phyloP scores from a whole-genome alignment of 306 rosid genomes.

The Castanea sativa region DNA sequence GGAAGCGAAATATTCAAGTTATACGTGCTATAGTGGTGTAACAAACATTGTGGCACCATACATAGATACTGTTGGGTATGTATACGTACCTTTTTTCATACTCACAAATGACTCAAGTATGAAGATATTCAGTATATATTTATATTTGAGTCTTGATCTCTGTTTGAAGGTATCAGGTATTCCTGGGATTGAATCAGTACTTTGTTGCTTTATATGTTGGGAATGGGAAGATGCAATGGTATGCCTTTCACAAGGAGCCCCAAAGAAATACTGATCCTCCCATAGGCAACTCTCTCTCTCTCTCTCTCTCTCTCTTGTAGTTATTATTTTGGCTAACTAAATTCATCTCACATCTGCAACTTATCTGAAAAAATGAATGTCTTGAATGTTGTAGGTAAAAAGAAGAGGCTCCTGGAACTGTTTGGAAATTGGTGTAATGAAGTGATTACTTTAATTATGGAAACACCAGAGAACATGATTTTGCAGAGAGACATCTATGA shows the following conservation, averaged over 20 bases:
- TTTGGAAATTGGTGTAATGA: conserved; percentile 45
- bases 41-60: conserved; percentile 36
- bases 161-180: conserved; percentile 39
- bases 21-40: conserved; percentile 46
- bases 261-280: conserved; percentile 8
- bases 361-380: not conserved
- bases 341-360: not conserved
- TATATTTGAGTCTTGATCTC: not conserved
- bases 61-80: conserved; percentile 40
- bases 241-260: conserved; percentile 41
- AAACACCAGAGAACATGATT: conserved; percentile 38
- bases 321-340: conserved; percentile 8
- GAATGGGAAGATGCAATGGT: conserved; percentile 48
- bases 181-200: conserved; percentile 46
- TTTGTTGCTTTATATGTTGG: conserved; percentile 45
- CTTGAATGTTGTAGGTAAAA: conserved; percentile 24
- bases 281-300: not conserved
- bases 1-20: conserved; percentile 39
- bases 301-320: not conserved
- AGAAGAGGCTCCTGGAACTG: conserved; percentile 26
- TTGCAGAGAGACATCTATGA: conserved; percentile 44
- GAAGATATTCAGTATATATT: too few species aligned
- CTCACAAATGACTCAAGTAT: too few species aligned
- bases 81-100: not conserved
- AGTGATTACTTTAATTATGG: conserved; percentile 35